Evolutionary conservation across 441 rosid genomes (phyloP).

Genomic region (Bruguiera hainesii): DNA sequence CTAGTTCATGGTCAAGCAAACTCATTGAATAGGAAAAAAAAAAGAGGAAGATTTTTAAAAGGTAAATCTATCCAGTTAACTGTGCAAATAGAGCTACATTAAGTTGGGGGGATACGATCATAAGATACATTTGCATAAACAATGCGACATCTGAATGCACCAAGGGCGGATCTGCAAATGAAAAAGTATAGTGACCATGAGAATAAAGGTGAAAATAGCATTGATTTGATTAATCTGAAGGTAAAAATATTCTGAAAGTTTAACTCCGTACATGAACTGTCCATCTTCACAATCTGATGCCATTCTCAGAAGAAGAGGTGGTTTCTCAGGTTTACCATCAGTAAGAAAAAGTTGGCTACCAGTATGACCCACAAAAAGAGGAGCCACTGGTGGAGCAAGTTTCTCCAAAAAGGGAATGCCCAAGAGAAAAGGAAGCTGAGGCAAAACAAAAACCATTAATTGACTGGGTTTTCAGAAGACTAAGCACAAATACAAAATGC

Average conservation of each 20-base stretch:
- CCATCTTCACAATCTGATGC: constrained; percentile 73
- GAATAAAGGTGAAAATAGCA: constrained; percentile 9
- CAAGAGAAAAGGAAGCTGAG: constrained; percentile 82
- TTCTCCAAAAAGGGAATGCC: constrained; percentile 81
- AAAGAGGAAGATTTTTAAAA: constrained; percentile 5
- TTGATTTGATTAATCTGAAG: no score
- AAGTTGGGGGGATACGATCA: constrained; percentile 69
- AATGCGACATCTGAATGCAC: constrained; percentile 65
- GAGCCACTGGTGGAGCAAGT: constrained; percentile 80
- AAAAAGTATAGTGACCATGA: constrained; percentile 14
- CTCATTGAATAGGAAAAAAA: constrained; percentile 11
- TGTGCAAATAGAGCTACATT: background rate
- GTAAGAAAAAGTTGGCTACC: constrained; percentile 83
- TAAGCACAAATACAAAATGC: no score
- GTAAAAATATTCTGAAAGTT: constrained; percentile 5
- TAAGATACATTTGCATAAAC: constrained; percentile 87
- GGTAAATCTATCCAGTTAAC: constrained; percentile 5
- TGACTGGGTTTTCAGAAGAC: background rate
- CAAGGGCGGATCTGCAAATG: constrained; percentile 63
- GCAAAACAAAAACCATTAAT: constrained; percentile 5
- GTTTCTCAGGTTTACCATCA: constrained; percentile 73
- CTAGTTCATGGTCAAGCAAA: constrained; percentile 54
- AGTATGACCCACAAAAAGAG: constrained; percentile 63
- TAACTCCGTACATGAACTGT: constrained; percentile 57
- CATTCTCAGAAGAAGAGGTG: constrained; percentile 87